Conservation (phyloP, 176 grass and related monocot species). For the Hyparrhenia diplandra region DNA sequence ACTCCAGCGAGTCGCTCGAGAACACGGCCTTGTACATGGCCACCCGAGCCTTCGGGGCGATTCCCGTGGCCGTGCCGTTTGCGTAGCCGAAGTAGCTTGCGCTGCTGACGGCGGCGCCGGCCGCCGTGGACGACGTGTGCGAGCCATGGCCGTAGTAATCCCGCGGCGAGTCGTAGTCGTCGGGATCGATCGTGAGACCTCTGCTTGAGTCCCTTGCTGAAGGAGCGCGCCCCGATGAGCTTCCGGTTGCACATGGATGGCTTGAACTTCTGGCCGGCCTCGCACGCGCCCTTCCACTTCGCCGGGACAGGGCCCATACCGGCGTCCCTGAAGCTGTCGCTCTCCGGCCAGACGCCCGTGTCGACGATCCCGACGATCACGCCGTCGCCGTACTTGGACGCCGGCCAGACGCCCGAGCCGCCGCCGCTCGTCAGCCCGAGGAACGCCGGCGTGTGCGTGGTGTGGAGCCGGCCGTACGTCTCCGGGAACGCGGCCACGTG, state of each 20-base stretch:
- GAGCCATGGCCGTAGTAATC: constrained; percentile 62
- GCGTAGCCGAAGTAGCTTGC: constrained; percentile 52
- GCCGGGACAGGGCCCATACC: constrained; percentile 32
- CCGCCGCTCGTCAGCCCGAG: constrained; percentile 30
- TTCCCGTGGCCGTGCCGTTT: constrained; percentile 45
- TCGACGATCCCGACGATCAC: constrained; percentile 69
- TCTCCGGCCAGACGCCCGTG: constrained; percentile 45
- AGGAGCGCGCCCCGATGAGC: constrained; percentile 53
- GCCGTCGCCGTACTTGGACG: constrained; percentile 44
- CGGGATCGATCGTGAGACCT: neutral
- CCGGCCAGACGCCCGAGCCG: constrained; percentile 12
- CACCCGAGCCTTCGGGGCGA: constrained; percentile 50
- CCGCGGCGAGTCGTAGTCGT: constrained; percentile 55
- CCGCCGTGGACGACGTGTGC: constrained; percentile 70
- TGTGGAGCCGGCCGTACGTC: constrained; percentile 54
- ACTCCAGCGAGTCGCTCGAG: constrained; percentile 23
- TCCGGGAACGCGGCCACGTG: constrained; percentile 68
- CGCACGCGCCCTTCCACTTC: constrained; percentile 54
- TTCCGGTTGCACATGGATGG: constrained; percentile 48
- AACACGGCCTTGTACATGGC: constrained; percentile 72
- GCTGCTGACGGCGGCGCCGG: constrained; percentile 25
- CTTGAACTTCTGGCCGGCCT: constrained; percentile 32
- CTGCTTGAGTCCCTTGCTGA: constrained; percentile 48
- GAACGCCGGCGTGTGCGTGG: constrained; percentile 59
- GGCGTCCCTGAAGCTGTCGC: constrained; percentile 44